These are phyloP conservation scores for Hymenoscyphus fructigenus DNA, from an alignment of 2,329 filamentous ascomycete genomes.

Conservation along the genomic window DNA sequence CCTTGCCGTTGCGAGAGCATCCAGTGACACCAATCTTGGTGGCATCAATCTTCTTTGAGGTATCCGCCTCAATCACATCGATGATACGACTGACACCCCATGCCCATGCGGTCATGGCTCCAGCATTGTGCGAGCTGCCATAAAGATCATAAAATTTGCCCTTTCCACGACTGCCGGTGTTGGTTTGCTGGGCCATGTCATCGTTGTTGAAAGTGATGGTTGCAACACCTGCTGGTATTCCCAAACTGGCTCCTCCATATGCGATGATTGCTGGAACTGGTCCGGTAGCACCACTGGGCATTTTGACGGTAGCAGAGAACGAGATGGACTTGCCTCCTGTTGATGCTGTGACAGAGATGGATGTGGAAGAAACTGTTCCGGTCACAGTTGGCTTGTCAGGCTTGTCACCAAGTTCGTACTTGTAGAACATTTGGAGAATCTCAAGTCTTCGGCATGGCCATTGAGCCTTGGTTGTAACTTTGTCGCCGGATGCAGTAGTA, in stretches of 20 bases:
- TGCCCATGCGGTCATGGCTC: conserved; percentile 61
- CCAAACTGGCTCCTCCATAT: conserved; percentile 54
- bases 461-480: conserved; percentile 46
- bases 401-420: conserved; percentile 51
- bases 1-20: conserved; percentile 65
- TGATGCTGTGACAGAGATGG: conserved; percentile 46
- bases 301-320: conserved; percentile 45
- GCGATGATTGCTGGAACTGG: conserved; percentile 59
- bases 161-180: conserved; percentile 48
- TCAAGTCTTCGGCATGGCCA: conserved; percentile 50
- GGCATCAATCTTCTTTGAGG: conserved; percentile 47
- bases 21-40: conserved; percentile 56
- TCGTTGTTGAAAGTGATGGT: conserved; percentile 61
- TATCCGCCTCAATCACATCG: conserved; percentile 54
- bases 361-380: conserved; percentile 44
- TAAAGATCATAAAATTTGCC: conserved; percentile 61
- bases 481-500: conserved; percentile 43
- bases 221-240: conserved; percentile 53
- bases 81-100: conserved; percentile 62
- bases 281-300: conserved; percentile 42
- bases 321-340: conserved; percentile 47
- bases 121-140: conserved; percentile 53
- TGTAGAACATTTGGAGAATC: conserved; percentile 49
- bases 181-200: conserved; percentile 52
- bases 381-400: conserved; percentile 48